Percentiles rank a stretch among this genome's conserved stretches.
Evolutionary conservation across 2,329 filamentous ascomycete genomes (phyloP).

Genomic region (Colletotrichum shisoi): DNA sequence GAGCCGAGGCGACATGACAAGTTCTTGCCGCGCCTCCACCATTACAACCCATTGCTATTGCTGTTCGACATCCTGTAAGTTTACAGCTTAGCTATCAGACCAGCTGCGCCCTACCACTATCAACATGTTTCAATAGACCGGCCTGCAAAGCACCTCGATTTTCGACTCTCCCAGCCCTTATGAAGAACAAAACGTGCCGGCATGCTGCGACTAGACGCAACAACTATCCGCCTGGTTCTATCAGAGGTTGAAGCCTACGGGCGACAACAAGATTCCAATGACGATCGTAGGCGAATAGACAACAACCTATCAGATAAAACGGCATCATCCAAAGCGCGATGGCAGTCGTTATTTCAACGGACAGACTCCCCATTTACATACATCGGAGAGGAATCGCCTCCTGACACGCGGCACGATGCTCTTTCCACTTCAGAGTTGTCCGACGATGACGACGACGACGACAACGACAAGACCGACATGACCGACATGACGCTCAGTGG

Average conservation of each 20-base stretch:
- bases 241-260: constrained; percentile 45
- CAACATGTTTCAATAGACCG: not conserved
- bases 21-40: not conserved
- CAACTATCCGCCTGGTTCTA: constrained; percentile 51
- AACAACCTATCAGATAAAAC: not conserved
- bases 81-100: not conserved
- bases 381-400: not conserved
- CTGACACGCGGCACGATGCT: not conserved
- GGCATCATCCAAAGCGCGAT: not conserved
- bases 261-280: not conserved
- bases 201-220: constrained; percentile 55
- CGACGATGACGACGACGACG: not conserved
- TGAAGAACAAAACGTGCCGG: constrained; percentile 2
- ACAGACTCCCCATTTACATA: not conserved
- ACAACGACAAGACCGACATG: too few species aligned
- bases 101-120: not conserved
- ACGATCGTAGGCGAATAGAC: not conserved
- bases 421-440: not conserved
- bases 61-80: not conserved
- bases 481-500: not conserved
- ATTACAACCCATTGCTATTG: too few species aligned
- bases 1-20: not conserved
- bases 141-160: too few species aligned
- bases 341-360: not conserved
- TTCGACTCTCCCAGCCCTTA: too few species aligned